A percentile compares a stretch with the other conserved stretches of the same genome.
Evolutionary conservation across 257 asterid genomes (phyloP).

Genomic region (Forsythia suspensa): DNA sequence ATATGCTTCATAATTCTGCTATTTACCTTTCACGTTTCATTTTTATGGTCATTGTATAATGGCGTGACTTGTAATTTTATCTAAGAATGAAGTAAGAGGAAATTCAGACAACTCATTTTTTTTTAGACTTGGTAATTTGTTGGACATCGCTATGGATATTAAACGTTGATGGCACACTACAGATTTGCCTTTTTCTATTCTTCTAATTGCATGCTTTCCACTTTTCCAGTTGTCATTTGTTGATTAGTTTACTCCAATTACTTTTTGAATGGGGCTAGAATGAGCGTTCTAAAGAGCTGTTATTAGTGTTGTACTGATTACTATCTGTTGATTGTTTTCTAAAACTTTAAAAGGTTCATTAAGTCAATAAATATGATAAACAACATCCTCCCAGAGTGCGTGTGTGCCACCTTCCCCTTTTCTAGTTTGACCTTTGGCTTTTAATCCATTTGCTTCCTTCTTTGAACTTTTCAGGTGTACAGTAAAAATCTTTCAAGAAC

Average conservation of each 20-base stretch:
- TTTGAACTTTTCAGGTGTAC: constrained; percentile 54
- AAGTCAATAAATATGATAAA: background rate
- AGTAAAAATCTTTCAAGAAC: constrained; percentile 60
- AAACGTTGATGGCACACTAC: too few relatives aligned
- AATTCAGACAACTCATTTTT: too few relatives aligned
- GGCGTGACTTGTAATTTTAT: background rate
- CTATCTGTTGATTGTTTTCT: background rate
- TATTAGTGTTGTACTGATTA: background rate
- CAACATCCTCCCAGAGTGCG: background rate
- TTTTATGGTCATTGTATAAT: background rate
- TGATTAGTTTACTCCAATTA: background rate
- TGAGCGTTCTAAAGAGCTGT: background rate
- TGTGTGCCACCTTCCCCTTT: background rate
- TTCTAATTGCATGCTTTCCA: background rate
- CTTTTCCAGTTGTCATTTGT: background rate
- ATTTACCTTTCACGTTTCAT: background rate
- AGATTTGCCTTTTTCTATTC: too few relatives aligned
- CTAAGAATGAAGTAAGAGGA: background rate
- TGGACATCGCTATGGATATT: too few relatives aligned
- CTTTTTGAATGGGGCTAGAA: background rate
- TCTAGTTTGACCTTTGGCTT: constrained; percentile 5
- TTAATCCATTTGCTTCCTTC: background rate
- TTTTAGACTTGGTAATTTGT: too few relatives aligned
- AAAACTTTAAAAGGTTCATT: background rate
- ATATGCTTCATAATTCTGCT: background rate